Conservation (phyloP, 192 early-diverging fungal species). For the Linnemannia elongata region DNA sequence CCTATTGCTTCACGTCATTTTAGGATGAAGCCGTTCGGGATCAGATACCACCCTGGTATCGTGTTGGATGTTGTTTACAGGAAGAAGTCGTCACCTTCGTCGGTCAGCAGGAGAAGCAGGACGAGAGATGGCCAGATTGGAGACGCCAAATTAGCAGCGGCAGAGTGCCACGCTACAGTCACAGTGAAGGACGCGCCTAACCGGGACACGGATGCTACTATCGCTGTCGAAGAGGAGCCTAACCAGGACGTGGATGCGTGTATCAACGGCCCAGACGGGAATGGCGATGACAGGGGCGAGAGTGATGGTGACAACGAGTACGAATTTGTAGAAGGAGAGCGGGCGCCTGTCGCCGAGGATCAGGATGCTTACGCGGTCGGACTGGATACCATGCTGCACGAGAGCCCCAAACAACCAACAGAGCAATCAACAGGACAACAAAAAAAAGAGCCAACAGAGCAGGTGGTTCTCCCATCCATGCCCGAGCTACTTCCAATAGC, state of each 20-base stretch:
- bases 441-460: too few species aligned
- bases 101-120: not conserved
- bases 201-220: too few species aligned
- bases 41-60: conserved; percentile 25
- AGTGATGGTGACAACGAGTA: not conserved
- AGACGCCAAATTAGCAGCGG: too few species aligned
- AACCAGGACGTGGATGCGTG: too few species aligned
- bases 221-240: too few species aligned
- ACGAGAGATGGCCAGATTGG: too few species aligned
- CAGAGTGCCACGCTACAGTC: not conserved
- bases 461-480: too few species aligned
- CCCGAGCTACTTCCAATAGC: too few species aligned
- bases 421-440: too few species aligned
- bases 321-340: not conserved
- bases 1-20: not conserved
- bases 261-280: too few species aligned
- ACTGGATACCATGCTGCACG: not conserved
- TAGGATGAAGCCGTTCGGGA: conserved; percentile 39
- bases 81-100: not conserved
- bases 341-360: not conserved
- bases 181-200: not conserved
- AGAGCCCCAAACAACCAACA: too few species aligned
- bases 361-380: not conserved
- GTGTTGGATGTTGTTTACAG: conserved; percentile 40
- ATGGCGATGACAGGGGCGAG: too few species aligned